Conservation (phyloP, 257 asterid genomes). For the Nicotiana noctiflora region DNA sequence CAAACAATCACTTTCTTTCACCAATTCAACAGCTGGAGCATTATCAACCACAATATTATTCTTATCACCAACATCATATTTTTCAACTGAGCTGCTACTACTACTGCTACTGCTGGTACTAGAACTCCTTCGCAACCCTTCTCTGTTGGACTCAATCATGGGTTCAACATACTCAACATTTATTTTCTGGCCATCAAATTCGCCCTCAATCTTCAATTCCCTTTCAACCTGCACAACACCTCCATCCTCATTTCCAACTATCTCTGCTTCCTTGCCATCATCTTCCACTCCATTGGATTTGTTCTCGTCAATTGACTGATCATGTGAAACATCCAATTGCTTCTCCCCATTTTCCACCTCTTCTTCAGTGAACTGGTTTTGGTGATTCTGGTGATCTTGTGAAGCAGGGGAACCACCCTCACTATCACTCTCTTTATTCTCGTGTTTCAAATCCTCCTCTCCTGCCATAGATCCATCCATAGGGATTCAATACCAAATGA, state of each 20-base stretch:
- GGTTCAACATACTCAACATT: slow-evolving; percentile 23
- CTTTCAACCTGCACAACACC: slow-evolving; percentile 19
- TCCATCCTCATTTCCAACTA: slow-evolving; percentile 2
- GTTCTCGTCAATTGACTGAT: slow-evolving; percentile 10
- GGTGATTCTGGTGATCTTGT: slow-evolving; percentile 22
- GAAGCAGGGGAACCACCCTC: slow-evolving; percentile 35
- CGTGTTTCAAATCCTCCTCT: slow-evolving; percentile 34
- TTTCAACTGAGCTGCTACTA: slow-evolving; percentile 37
- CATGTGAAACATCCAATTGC: slow-evolving; percentile 7
- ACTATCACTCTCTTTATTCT: slow-evolving; percentile 33
- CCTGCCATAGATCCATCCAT: slow-evolving; percentile 41
- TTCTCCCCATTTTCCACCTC: slow-evolving; percentile 28
- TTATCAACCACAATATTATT: slow-evolving; percentile 14
- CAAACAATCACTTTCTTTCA: slow-evolving; percentile 18
- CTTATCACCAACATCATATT: slow-evolving; percentile 17
- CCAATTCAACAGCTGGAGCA: slow-evolving; percentile 22
- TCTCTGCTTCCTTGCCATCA: slow-evolving; percentile 6
- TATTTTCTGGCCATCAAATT: slow-evolving; percentile 17
- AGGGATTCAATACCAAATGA: slow-evolving; percentile 13
- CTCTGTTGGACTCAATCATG: slow-evolving; percentile 21
- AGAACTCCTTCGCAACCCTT: slow-evolving; percentile 27
- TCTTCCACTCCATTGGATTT: slow-evolving; percentile 6
- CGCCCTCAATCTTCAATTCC: slow-evolving; percentile 24
- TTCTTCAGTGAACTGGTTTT: slow-evolving; percentile 24
- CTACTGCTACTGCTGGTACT: slow-evolving; percentile 30